Base-by-base conservation (phyloP, 768 basidiomycete species). In the Calvatia gigantea region DNA sequence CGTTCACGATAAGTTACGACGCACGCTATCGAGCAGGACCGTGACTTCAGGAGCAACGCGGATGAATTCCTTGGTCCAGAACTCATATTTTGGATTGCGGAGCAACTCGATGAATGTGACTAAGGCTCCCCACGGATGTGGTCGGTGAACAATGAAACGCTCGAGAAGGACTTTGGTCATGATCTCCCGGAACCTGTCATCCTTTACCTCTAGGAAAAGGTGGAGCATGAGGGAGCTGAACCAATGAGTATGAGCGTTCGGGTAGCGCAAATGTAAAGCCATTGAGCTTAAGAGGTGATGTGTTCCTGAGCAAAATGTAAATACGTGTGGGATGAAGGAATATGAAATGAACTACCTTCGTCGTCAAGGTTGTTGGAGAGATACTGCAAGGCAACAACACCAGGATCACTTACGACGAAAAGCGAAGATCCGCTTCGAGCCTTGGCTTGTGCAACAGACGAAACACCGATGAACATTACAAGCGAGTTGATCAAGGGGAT, bases 201-300 rank as follows among this genome's bases (percentile, higher is more conserved):
- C 83, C 64, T 85, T 83, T 58, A 89, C 80, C 65, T 94, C 89
- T 47, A 77, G 65, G 75, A 98, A 98, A 41, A 96, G 82, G 68
- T 94, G 84, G 50, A 98, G 82, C 51, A 98, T 75, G 60, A 98
- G 80, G 42, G 87, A 89, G 68, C 89, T 91, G 80, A 96, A 98
- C 94, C 95, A 99, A 70, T 93, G 89, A 47, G 96, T 99, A 78
- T 99, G 97, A 8, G 95, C 91, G 65, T 95, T 97, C 29, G 97
- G 96, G 79, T 96, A 98, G 64, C 97, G 91, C 60, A 99, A 77
- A 68, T 98, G 96, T 63, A 94, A 82, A 41, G 93, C 89, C 69
- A 96, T 87, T n/a, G 95, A 86, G 62, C 86, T 92, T 62, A 98
- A 74, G 61, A 98, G 79, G 70, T 94, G 89, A 73, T 98, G 93